A percentile compares a stretch with the other conserved stretches of the same genome.
Evolutionary conservation across 345 rosid species (phyloP).

Genomic region (Aquilaria malaccensis): DNA sequence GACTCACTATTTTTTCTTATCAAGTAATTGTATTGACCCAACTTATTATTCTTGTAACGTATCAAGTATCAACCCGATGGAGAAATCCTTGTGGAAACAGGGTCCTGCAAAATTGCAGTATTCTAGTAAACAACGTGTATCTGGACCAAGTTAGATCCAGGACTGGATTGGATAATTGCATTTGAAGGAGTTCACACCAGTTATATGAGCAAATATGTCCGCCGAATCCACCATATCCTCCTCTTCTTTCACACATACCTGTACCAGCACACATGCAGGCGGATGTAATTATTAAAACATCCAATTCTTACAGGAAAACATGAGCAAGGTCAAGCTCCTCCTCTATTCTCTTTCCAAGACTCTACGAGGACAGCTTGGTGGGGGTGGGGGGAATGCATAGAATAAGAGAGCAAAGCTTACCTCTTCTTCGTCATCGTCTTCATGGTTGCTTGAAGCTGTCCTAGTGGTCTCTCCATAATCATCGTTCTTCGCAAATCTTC

Average conservation of each 20-base stretch:
- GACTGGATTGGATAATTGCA: constrained; percentile 82
- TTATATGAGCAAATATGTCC: constrained; percentile 76
- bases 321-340: background rate
- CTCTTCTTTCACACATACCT: constrained; percentile 71
- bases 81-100: constrained; percentile 18
- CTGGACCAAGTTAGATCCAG: constrained; percentile 49
- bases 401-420: constrained; percentile 24
- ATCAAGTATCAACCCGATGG: constrained; percentile 1
- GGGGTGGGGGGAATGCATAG: no score
- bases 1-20: constrained; percentile 11
- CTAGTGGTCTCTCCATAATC: constrained; percentile 54
- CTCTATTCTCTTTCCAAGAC: no score
- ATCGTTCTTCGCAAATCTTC: constrained; percentile 92
- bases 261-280: constrained; percentile 2
- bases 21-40: constrained; percentile 14
- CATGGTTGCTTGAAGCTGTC: constrained; percentile 46
- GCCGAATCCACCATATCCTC: constrained; percentile 70
- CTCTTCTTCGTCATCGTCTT: constrained; percentile 67
- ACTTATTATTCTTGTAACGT: background rate
- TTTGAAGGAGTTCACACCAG: constrained; percentile 80
- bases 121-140: constrained; percentile 2
- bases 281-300: background rate
- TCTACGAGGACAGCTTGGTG: no score
- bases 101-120: constrained; percentile 28
- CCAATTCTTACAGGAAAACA: background rate